Conservation (phyloP, 345 rosid genomes). For the Firmiana major region DNA sequence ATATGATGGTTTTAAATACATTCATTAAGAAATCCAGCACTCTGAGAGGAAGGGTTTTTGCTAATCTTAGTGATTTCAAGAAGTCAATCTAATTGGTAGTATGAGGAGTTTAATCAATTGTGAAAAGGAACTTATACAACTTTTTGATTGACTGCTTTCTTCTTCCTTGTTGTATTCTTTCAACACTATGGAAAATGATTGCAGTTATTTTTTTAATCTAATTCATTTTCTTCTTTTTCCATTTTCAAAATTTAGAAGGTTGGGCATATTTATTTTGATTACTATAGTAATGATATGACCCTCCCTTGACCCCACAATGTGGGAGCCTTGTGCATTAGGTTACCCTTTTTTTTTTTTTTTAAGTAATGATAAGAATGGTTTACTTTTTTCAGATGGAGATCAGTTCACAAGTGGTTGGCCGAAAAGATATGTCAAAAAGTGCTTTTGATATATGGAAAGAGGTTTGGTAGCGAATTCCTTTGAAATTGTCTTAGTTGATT, state of each 20-base stretch:
- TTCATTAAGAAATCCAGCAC: neutral
- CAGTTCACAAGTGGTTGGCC: slow-evolving; percentile 88
- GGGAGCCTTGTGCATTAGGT: no score
- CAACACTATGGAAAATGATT: neutral
- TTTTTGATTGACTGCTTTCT: neutral
- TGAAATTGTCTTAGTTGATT: neutral
- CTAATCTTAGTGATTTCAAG: neutral
- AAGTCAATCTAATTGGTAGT: neutral
- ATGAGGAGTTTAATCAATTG: neutral
- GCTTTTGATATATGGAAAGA: slow-evolving; percentile 95
- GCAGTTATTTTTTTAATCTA: neutral
- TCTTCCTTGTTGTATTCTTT: neutral
- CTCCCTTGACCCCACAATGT: no score
- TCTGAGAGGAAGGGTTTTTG: neutral
- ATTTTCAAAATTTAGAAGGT: neutral
- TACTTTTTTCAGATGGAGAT: slow-evolving; percentile 60
- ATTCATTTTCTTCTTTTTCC: neutral
- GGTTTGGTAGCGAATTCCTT: slow-evolving; percentile 37
- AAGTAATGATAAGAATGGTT: slow-evolving; percentile 15
- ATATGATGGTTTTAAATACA: neutral
- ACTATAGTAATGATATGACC: no score
- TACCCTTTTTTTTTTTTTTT: no score
- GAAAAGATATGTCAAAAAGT: slow-evolving; percentile 80
- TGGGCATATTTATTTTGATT: neutral
- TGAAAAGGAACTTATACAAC: neutral